Evolutionary conservation across 371 early-diverging fungal species (phyloP).

Genomic region (Mortierella sp.): DNA sequence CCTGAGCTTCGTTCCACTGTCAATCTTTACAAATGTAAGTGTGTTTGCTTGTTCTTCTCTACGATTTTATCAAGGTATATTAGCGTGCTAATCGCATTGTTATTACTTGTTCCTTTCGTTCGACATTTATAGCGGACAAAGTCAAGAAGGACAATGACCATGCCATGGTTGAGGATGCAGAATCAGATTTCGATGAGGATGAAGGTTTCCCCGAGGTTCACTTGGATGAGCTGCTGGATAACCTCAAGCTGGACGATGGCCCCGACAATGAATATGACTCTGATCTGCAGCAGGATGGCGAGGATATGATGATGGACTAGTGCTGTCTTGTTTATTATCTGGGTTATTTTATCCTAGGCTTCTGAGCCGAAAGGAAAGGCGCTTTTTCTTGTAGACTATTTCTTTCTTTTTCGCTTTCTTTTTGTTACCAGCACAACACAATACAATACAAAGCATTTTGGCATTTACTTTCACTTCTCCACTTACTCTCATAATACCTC

Average conservation of each 20-base stretch:
- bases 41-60: background rate
- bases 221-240: conserved; percentile 92
- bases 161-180: conserved; percentile 60
- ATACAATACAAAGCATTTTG: too few species aligned
- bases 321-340: background rate
- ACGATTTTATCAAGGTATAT: background rate
- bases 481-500: too few species aligned
- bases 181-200: conserved; percentile 69
- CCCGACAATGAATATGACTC: conserved; percentile 57
- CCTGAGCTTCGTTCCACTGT: conserved; percentile 92
- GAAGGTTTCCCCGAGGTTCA: conserved; percentile 92
- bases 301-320: conserved; percentile 53
- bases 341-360: conserved; percentile 3
- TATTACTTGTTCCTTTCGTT: background rate
- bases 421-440: too few species aligned
- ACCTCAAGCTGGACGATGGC: conserved; percentile 76
- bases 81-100: background rate
- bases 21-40: conserved; percentile 86
- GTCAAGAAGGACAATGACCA: conserved; percentile 31
- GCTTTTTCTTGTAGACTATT: too few species aligned
- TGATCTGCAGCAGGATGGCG: conserved; percentile 30
- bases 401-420: too few species aligned
- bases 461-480: too few species aligned
- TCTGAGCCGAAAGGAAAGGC: too few species aligned
- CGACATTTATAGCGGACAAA: conserved; percentile 25